Percentiles rank a stretch among this genome's conserved stretches.
Evolutionary conservation across 2,329 filamentous ascomycete species (phyloP).

Genomic region (Monilinia fructigena): DNA sequence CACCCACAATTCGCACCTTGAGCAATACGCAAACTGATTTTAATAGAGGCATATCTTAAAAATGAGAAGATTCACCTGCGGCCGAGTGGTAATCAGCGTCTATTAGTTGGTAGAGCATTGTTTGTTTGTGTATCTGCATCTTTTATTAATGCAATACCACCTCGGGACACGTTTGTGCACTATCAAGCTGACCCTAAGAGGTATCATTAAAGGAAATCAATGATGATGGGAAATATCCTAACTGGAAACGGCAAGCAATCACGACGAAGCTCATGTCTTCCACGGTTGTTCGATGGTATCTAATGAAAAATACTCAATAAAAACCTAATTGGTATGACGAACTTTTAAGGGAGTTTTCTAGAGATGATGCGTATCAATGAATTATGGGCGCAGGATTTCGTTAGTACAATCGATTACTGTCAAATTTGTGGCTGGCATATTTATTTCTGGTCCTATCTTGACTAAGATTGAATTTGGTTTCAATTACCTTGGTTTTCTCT

Average conservation of each 20-base stretch:
- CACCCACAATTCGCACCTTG: slow-evolving; percentile 37
- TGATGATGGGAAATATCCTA: neutral
- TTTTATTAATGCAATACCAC: neutral
- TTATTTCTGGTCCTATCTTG: neutral
- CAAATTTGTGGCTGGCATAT: neutral
- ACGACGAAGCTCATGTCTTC: neutral
- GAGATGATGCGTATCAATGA: neutral
- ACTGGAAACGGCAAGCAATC: neutral
- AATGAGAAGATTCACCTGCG: slow-evolving; percentile 38
- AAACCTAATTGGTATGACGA: neutral
- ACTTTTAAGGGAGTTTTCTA: neutral
- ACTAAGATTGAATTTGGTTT: too few relatives aligned
- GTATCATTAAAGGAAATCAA: neutral
- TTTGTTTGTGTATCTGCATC: neutral
- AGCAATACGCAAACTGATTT: slow-evolving; percentile 38
- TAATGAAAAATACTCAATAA: neutral
- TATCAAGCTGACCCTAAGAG: neutral
- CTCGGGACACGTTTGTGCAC: neutral
- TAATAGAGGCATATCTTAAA: slow-evolving; percentile 41
- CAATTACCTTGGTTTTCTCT: too few relatives aligned
- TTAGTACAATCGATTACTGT: neutral
- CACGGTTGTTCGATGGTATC: neutral
- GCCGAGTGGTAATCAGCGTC: slow-evolving; percentile 38
- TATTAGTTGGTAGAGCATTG: neutral
- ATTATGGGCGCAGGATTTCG: neutral